phyloP scores from a whole-genome alignment of 2,329 filamentous ascomycete genomes.

The Raffaelea albimanens region DNA sequence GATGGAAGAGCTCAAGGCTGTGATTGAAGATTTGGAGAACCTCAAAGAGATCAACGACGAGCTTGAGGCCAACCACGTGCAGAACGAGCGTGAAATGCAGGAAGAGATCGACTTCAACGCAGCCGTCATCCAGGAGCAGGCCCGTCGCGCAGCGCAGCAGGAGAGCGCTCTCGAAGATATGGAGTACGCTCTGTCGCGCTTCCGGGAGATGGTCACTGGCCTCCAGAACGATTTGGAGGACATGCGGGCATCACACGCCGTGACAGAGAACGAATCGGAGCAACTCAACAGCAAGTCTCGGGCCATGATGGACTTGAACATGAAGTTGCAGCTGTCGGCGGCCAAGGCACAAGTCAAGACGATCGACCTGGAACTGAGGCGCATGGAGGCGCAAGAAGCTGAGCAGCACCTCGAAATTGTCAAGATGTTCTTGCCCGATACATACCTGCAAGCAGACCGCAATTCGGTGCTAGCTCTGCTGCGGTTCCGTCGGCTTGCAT shows the following conservation, averaged over 20 bases:
- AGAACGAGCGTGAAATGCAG: slow-evolving; percentile 89
- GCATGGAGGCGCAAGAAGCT: slow-evolving; percentile 81
- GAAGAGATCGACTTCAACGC: slow-evolving; percentile 89
- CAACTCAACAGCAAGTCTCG: slow-evolving; percentile 81
- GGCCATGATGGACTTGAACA: slow-evolving; percentile 93
- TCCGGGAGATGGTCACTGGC: slow-evolving; percentile 79
- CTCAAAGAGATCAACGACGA: slow-evolving; percentile 92
- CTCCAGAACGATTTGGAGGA: slow-evolving; percentile 83
- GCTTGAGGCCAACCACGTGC: slow-evolving; percentile 83
- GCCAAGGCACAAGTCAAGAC: slow-evolving; percentile 90
- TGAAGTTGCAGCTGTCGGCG: slow-evolving; percentile 84
- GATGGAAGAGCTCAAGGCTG: slow-evolving; percentile 70
- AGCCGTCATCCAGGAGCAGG: slow-evolving; percentile 71
- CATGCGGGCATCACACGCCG: slow-evolving; percentile 82
- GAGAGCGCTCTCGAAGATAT: slow-evolving; percentile 76
- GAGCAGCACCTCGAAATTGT: slow-evolving; percentile 82
- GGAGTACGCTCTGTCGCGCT: slow-evolving; percentile 81
- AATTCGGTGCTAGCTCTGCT: slow-evolving; percentile 85
- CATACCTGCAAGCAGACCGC: slow-evolving; percentile 61
- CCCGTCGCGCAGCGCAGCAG: slow-evolving; percentile 62
- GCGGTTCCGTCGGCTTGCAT: slow-evolving; percentile 76
- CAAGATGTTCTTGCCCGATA: slow-evolving; percentile 79
- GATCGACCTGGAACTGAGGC: slow-evolving; percentile 80
- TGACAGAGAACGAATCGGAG: slow-evolving; percentile 86
- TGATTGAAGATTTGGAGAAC: slow-evolving; percentile 79